Conservation (phyloP, 2,329 filamentous ascomycete genomes). For the Dothideomycetes sp. region DNA sequence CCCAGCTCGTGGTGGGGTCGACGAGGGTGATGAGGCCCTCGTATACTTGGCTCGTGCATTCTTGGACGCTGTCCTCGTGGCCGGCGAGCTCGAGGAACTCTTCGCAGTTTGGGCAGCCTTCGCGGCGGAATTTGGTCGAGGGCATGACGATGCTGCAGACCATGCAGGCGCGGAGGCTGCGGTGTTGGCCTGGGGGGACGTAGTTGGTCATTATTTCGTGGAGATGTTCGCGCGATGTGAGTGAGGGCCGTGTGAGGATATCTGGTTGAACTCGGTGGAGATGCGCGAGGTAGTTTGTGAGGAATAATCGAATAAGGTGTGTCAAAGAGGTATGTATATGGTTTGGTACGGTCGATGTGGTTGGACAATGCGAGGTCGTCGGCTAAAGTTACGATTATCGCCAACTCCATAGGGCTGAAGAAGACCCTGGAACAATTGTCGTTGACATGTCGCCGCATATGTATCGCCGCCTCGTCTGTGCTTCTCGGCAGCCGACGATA, state of each 20-base stretch:
- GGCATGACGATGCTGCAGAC: slow-evolving; percentile 93
- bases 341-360: too few species aligned
- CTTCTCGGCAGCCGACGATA: too few species aligned
- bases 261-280: background rate
- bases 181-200: slow-evolving; percentile 63
- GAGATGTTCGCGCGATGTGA: background rate
- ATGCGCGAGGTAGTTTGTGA: too few species aligned
- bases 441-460: too few species aligned
- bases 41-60: slow-evolving; percentile 93
- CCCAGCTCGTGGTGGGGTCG: slow-evolving; percentile 79
- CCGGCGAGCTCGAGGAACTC: slow-evolving; percentile 74
- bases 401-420: background rate
- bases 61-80: slow-evolving; percentile 67
- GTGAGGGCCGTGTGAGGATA: background rate
- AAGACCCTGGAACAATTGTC: too few species aligned
- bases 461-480: too few species aligned
- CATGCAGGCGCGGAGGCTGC: slow-evolving; percentile 93
- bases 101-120: slow-evolving; percentile 96
- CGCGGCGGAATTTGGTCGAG: slow-evolving; percentile 64
- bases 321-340: too few species aligned
- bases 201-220: slow-evolving; percentile 42
- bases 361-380: too few species aligned
- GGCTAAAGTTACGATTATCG: background rate
- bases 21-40: slow-evolving; percentile 81
- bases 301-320: too few species aligned